Evolutionary conservation across 352 stramenopile genomes (phyloP), one percentile per base, ranked within the genome.

Genomic region (Phytophthora lateralis): DNA sequence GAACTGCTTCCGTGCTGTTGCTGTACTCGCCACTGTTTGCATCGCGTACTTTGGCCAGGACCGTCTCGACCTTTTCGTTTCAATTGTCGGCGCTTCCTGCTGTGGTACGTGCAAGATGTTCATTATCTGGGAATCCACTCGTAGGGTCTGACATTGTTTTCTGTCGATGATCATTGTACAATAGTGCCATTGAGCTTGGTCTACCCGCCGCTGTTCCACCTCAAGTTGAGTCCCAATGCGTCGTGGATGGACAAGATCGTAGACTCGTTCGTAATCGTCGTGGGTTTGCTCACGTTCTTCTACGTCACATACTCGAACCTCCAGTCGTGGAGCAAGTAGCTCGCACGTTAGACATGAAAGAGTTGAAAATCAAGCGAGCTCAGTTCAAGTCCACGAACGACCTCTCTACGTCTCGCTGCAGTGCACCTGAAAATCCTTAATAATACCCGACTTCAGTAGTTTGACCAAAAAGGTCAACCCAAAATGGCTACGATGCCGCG

Each of bases 221-320:
- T 91, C 54, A 93, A 93, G 71, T 61, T 93, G 47, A 73, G 75
- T 21, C 69, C 75, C 18, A 72, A 89, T 15, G 29, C 55, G 27
- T 64, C 78, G 14, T 63, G 74, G 21, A 45, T 75, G 43, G 76
- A 87, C 52, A 87, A 87, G 57, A 49, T 88, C 41, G 71, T 85
- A 34, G 85, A 93, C 59, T 69, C 60, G 20, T 64, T 78, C 38
- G 81, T 91, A 48, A 68, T 89, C 46, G 27, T 73, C 45, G 71
- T 90, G 17, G 85, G 85, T n/a, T 54, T 84, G 35, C 61, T 87
- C 71, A 91, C 80, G 35, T 92, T 93, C 69, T 79, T 91, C 55
- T 93, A 87, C 70, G 85, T 93, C 43, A 92, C 85, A 56, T 91
- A 83, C 67, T 89, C 81, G 21, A 93, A 93, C 60, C 62, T 93